Percentiles rank a stretch among this genome's conserved stretches.
Conservation (phyloP, 139 green algal genomes). For the Zygnema cylindricum region DNA sequence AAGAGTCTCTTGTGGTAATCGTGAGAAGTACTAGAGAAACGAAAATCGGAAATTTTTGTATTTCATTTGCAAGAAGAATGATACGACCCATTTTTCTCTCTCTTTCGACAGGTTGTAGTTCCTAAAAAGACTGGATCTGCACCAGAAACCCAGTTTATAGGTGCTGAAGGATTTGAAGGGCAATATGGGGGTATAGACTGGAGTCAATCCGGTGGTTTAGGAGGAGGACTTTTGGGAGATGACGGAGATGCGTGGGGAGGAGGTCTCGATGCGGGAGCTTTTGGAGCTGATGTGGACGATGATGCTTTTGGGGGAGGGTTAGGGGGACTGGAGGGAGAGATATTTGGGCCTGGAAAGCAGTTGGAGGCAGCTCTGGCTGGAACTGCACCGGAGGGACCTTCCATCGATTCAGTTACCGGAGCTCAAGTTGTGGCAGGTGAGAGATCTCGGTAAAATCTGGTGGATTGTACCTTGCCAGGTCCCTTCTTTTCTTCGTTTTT, state of each 20-base stretch:
- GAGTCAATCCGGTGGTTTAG: conserved; percentile 39
- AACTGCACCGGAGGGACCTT: neutral
- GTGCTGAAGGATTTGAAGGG: conserved; percentile 46
- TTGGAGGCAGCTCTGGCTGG: conserved; percentile 7
- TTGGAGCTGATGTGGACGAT: conserved; percentile 33
- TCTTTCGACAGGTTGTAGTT: neutral
- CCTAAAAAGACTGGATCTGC: neutral
- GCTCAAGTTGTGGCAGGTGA: neutral
- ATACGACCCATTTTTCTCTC: too few relatives aligned
- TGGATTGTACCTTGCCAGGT: too few relatives aligned
- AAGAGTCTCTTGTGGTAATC: too few relatives aligned
- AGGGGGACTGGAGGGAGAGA: neutral
- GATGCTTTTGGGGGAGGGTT: conserved; percentile 44
- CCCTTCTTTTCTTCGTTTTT: too few relatives aligned
- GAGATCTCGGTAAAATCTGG: neutral
- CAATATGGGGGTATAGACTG: conserved; percentile 45
- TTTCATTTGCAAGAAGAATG: too few relatives aligned
- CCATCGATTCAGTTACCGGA: neutral
- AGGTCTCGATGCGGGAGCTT: conserved; percentile 48
- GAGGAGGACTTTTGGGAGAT: conserved; percentile 18
- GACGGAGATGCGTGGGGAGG: conserved; percentile 34
- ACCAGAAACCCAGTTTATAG: neutral
- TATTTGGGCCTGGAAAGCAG: conserved; percentile 1
- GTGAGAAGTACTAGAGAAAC: too few relatives aligned
- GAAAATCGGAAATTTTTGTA: too few relatives aligned